These are phyloP conservation scores for Lentinula sp. DNA, from an alignment of 768 basidiomycete genomes.

Conservation along the genomic window DNA sequence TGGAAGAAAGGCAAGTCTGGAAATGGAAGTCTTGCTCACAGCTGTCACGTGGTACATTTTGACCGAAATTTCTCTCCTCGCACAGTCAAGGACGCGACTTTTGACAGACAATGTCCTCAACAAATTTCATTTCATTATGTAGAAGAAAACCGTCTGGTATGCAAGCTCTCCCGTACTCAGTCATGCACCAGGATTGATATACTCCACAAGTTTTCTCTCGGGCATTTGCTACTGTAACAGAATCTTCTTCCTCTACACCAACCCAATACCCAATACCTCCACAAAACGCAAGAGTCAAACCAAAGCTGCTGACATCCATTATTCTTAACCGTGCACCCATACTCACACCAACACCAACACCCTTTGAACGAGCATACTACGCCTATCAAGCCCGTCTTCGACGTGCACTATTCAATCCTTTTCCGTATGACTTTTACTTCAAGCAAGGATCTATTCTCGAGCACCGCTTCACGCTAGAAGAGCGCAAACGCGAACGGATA, in stretches of 20 bases:
- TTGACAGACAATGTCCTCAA: constrained; percentile 24
- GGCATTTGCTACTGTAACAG: constrained; percentile 37
- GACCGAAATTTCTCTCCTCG: neutral
- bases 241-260: constrained; percentile 3
- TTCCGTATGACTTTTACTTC: constrained; percentile 90
- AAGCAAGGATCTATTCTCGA: constrained; percentile 85
- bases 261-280: constrained; percentile 2
- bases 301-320: constrained; percentile 53
- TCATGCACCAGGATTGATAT: neutral
- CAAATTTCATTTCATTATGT: constrained; percentile 23
- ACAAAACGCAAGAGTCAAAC: constrained; percentile 24
- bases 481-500: constrained; percentile 60
- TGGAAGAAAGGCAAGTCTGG: neutral
- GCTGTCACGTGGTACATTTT: neutral
- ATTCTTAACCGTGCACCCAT: constrained; percentile 76
- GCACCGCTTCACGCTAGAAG: constrained; percentile 71
- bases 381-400: constrained; percentile 79
- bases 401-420: constrained; percentile 82
- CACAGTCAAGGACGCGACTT: neutral
- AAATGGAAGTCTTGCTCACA: neutral
- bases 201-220: constrained; percentile 17
- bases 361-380: constrained; percentile 78
- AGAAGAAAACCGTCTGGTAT: constrained; percentile 22
- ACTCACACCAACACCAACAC: constrained; percentile 62
- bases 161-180: neutral